Conservation (phyloP, 2,329 filamentous ascomycete genomes). For the Ambrosiella cleistominuta region DNA sequence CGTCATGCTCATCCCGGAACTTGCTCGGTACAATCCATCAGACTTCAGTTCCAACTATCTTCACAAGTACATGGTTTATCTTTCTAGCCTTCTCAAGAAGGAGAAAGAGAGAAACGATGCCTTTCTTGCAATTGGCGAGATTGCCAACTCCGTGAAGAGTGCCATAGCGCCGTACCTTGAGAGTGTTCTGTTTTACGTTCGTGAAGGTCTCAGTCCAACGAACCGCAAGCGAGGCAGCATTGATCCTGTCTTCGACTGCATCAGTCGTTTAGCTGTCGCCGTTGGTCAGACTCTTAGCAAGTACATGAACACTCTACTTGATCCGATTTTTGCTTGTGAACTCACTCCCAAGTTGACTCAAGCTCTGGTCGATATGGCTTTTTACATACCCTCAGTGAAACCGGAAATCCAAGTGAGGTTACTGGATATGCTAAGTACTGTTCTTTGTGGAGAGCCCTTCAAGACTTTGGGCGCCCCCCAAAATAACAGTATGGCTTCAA, state of each 20-base stretch:
- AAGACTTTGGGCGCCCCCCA: slow-evolving; percentile 81
- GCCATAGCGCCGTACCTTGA: slow-evolving; percentile 91
- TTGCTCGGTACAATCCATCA: slow-evolving; percentile 79
- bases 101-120: slow-evolving; percentile 88
- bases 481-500: slow-evolving; percentile 57
- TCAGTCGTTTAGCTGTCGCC: slow-evolving; percentile 86
- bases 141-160: slow-evolving; percentile 89
- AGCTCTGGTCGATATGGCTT: slow-evolving; percentile 93
- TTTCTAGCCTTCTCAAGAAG: slow-evolving; percentile 84
- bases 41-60: slow-evolving; percentile 80
- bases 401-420: slow-evolving; percentile 83
- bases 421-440: slow-evolving; percentile 84
- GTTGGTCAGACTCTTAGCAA: slow-evolving; percentile 95
- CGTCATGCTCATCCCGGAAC: slow-evolving; percentile 74
- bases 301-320: slow-evolving; percentile 88
- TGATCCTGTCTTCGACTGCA: slow-evolving; percentile 86
- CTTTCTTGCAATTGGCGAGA: slow-evolving; percentile 88
- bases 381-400: slow-evolving; percentile 92
- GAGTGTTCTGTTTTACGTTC: slow-evolving; percentile 80
- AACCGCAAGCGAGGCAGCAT: slow-evolving; percentile 48
- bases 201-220: slow-evolving; percentile 73
- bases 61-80: slow-evolving; percentile 92
- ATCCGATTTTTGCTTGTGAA: slow-evolving; percentile 93
- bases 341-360: slow-evolving; percentile 86
- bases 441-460: slow-evolving; percentile 83